Base-by-base conservation (phyloP, 495 filamentous ascomycete genomes). In the Hyaloscypha bicolor region DNA sequence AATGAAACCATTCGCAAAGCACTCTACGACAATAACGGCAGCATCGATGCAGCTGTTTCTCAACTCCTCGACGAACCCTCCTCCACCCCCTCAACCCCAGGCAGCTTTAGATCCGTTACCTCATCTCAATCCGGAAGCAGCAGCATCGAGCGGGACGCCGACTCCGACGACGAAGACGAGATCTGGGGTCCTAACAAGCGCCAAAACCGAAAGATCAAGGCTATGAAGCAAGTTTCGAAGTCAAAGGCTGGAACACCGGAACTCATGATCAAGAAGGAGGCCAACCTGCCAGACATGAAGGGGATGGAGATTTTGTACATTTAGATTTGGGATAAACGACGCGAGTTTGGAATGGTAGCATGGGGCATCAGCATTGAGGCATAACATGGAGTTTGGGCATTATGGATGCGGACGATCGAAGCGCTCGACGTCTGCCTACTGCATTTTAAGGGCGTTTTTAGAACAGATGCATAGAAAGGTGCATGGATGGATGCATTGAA, bases 21-120 rank as follows among this genome's bases (percentile, higher is more conserved):
- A 63, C 78, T 91, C 29, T 80, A 89, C 65, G 80, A 86, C 66
- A 85, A 80, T 53, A 85, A 84, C 45, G 87, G 89, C 31, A 83
- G 88, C 72, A 78, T 90, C 37, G 80, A 90, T 70, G 73, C 77
- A 19, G 84, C 88, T 16, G 87, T 90, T 52, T 80, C 80, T 12
- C 84, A 82, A 62, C 74, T 92, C 12, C 72, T 90, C 4, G 85
- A 85, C 19, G 78, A 62, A 0, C 35, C 62, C 2, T 60, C 63
- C 9, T 64, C 63, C n/a, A 53, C 60, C 32, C 42, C 69, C 37
- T 51, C 72, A 9, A 63, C 69, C 16, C 55, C 60, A 29, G 22
- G 51, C 29, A 45, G 25, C 25, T 25, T 25, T 25, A 25, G 25
- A 25, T 25, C 25, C 25, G 72, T 71, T 53, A 21, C 51, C 19